Percentiles rank a stretch among this genome's conserved stretches.
Evolutionary conservation across 805 yeast species (phyloP).

Genomic region (Debaryomyces hansenii): DNA sequence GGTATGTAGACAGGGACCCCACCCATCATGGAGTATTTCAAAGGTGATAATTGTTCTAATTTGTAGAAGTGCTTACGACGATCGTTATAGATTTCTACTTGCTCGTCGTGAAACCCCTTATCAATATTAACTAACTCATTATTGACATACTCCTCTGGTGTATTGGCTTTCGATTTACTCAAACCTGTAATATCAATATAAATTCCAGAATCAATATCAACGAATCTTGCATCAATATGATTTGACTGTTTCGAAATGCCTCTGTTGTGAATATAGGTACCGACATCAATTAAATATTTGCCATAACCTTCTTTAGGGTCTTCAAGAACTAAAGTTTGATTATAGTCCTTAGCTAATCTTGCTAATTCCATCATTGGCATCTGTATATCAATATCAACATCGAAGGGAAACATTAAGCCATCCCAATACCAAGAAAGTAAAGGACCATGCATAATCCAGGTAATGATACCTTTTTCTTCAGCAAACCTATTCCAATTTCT

Average conservation of each 20-base stretch:
- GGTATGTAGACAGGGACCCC: conserved; percentile 38
- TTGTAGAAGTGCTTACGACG: conserved; percentile 58
- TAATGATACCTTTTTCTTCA: conserved; percentile 19
- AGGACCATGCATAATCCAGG: conserved; percentile 31
- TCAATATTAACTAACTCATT: conserved; percentile 7
- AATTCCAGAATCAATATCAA: conserved; percentile 57
- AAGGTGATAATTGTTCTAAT: conserved; percentile 50
- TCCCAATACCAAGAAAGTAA: conserved; percentile 32
- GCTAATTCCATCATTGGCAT: conserved; percentile 24
- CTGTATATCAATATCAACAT: conserved; percentile 28
- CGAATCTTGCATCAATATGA: conserved; percentile 48
- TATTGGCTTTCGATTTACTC: conserved; percentile 17
- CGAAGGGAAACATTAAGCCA: conserved; percentile 29
- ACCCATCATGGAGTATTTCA: conserved; percentile 51
- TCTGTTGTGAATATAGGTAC: conserved; percentile 28
- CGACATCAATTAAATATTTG: conserved; percentile 27
- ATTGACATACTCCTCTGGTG: conserved; percentile 14
- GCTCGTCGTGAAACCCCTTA: conserved; percentile 18
- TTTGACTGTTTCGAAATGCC: conserved; percentile 19
- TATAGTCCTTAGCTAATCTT: conserved; percentile 19
- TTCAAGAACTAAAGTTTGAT: conserved; percentile 30
- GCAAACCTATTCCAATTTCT: conserved; percentile 27
- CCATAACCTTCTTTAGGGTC: conserved; percentile 30
- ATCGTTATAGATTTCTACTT: conserved; percentile 39
- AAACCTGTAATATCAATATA: conserved; percentile 58